Conservation (phyloP, 805 yeast species). For the Candida xyloterini region DNA sequence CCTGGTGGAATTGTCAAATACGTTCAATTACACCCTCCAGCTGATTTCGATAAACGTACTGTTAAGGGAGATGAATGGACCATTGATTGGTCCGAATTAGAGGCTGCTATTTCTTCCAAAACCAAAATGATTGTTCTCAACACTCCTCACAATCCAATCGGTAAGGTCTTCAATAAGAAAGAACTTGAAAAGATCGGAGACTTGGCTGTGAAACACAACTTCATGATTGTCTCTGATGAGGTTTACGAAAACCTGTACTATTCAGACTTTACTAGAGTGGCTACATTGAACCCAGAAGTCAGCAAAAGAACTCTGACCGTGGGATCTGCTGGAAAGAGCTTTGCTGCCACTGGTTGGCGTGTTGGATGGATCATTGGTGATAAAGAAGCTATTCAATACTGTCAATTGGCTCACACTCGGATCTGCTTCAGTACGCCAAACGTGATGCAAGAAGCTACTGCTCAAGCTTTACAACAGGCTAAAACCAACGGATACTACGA, state of each 20-base stretch:
- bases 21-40: constrained; percentile 83
- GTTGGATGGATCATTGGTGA: constrained; percentile 94
- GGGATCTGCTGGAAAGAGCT: constrained; percentile 96
- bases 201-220: constrained; percentile 79
- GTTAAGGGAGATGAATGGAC: constrained; percentile 86
- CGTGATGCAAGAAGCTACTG: constrained; percentile 89
- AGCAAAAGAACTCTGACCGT: constrained; percentile 79
- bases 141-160: constrained; percentile 96
- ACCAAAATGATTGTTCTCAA: constrained; percentile 87
- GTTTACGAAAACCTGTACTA: constrained; percentile 91
- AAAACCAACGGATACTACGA: constrained; percentile 63
- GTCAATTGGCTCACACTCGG: constrained; percentile 86
- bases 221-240: constrained; percentile 85
- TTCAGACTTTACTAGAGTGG: constrained; percentile 73
- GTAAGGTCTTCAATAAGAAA: constrained; percentile 76
- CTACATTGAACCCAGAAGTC: constrained; percentile 76
- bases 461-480: constrained; percentile 70
- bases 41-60: constrained; percentile 56
- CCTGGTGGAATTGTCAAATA: constrained; percentile 91
- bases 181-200: constrained; percentile 77
- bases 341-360: constrained; percentile 99
- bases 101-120: constrained; percentile 62
- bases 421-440: constrained; percentile 90
- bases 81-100: constrained; percentile 74
- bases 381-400: constrained; percentile 75